These are phyloP conservation scores for Hura crepitans DNA, from an alignment of 441 rosid genomes.

Conservation along the genomic window DNA sequence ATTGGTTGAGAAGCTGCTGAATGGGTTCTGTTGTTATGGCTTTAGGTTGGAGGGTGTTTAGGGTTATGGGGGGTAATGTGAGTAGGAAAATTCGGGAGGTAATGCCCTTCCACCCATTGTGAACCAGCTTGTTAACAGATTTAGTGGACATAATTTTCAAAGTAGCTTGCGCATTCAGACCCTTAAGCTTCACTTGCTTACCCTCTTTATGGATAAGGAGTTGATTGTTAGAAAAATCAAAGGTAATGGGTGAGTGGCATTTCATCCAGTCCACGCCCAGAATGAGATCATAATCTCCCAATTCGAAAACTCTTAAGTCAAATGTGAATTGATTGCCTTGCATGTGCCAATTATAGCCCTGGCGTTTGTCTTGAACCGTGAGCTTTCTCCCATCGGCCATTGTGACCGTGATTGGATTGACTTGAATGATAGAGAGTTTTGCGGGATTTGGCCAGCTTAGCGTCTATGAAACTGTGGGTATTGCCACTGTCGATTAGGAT, in stretches of 20 bases:
- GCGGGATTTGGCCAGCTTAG: background rate
- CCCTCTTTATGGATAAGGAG: background rate
- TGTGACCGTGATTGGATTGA: background rate
- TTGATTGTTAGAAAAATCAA: background rate
- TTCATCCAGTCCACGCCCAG: background rate
- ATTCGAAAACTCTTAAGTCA: background rate
- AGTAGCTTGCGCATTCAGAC: background rate
- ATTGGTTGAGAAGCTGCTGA: too few relatives aligned
- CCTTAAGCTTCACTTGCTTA: background rate
- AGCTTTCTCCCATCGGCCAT: background rate
- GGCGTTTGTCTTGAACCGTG: background rate
- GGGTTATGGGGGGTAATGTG: too few relatives aligned
- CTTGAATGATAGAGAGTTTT: background rate
- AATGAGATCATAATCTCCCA: background rate
- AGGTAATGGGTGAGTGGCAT: background rate
- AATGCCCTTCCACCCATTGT: too few relatives aligned
- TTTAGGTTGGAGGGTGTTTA: background rate
- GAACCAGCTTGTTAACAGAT: background rate
- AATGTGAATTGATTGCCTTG: background rate
- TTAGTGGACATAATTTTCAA: background rate
- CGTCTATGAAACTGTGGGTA: background rate
- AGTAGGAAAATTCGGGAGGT: too few relatives aligned
- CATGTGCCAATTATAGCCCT: background rate
- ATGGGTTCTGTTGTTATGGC: too few relatives aligned
- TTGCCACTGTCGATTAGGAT: background rate